Evolutionary conservation across 257 asterid species (phyloP), one percentile per base, ranked within the genome.

Genomic region (Gynochthodes officinalis): DNA sequence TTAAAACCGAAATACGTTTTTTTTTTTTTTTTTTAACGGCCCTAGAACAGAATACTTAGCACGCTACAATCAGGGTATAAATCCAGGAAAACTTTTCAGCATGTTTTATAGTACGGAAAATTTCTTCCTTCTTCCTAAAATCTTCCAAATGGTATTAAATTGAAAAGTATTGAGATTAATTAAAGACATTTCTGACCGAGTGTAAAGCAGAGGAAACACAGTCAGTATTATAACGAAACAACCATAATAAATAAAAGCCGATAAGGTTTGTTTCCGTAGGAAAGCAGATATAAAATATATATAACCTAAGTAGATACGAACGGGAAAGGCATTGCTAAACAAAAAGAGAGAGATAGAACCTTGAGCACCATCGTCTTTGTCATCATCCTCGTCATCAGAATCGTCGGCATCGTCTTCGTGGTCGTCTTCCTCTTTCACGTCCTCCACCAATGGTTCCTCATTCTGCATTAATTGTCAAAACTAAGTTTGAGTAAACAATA

Each of bases 381-480:
- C 92, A 16, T 89, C 91, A 9, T 88, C 96, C 21, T 88, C 96
- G 48, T 86, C 97, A 35, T 90, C 96, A 37, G 91, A 87, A 76
- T 87, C 91, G 9, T 89, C 96, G 48, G 66, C 81, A 13, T 86
- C 93, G 6, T 82, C 90, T 1, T 84, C 96, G 74, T 87, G 90
- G 57, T 89, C 92, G 44, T 87, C 96, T 46, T 91, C 95, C 21
- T 85, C 97, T 76, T 89, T 89, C 76, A 89, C 90, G 67, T 91
- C 97, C 85, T 89, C 97, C 69, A 89, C 91, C 54, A 89, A 40
- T 4, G 95, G 91, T 74, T 80, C 95, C 77, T 89, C 96, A 66
- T 76, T 71, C 85, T 79, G 42, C 35, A n/a, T 19, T 18, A 21
- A n/a, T 49, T 7, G 5, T 11, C 13, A 19, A 62, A 35, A 4